Conservation (phyloP, 768 basidiomycete species). For the Leccinum barrowsii region DNA sequence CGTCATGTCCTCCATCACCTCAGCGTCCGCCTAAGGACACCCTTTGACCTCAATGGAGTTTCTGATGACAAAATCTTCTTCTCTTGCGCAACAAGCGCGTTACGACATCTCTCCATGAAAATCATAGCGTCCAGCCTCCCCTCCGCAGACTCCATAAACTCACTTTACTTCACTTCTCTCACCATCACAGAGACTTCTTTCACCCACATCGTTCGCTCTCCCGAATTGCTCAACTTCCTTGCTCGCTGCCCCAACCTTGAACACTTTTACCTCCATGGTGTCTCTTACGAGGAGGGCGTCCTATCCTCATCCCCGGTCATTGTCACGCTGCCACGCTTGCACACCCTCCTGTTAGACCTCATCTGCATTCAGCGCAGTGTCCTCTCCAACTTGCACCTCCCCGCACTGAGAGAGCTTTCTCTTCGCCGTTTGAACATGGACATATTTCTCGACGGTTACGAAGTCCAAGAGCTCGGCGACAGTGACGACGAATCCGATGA, state of each 20-base stretch:
- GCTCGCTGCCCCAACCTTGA: conserved; percentile 59
- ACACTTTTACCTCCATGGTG: conserved; percentile 54
- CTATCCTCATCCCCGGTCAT: conserved; percentile 32
- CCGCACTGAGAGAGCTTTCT: conserved; percentile 55
- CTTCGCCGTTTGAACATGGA: conserved; percentile 70
- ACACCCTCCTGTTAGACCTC: conserved; percentile 51
- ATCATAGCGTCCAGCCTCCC: conserved; percentile 52
- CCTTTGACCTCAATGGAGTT: conserved; percentile 19
- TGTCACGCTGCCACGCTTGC: conserved; percentile 55
- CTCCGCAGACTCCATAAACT: conserved; percentile 36
- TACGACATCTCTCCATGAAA: conserved; percentile 45
- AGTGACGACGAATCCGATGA: conserved; percentile 72
- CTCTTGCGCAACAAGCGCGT: conserved; percentile 32
- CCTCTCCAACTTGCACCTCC: conserved; percentile 61
- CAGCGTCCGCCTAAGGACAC: conserved; percentile 20
- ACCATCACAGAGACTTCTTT: conserved; percentile 50
- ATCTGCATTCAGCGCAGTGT: conserved; percentile 63
- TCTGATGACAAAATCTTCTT: conserved; percentile 28
- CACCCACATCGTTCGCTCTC: conserved; percentile 40
- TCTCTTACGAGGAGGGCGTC: conserved; percentile 43
- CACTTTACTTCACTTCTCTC: conserved; percentile 55
- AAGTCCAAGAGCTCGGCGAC: conserved; percentile 54
- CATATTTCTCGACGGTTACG: conserved; percentile 34
- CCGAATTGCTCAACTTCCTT: conserved; percentile 57
- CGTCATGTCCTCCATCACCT: conserved; percentile 29